phyloP scores from a whole-genome alignment of 1,284 basidiomycete genomes.

The Coniophora puteana region DNA sequence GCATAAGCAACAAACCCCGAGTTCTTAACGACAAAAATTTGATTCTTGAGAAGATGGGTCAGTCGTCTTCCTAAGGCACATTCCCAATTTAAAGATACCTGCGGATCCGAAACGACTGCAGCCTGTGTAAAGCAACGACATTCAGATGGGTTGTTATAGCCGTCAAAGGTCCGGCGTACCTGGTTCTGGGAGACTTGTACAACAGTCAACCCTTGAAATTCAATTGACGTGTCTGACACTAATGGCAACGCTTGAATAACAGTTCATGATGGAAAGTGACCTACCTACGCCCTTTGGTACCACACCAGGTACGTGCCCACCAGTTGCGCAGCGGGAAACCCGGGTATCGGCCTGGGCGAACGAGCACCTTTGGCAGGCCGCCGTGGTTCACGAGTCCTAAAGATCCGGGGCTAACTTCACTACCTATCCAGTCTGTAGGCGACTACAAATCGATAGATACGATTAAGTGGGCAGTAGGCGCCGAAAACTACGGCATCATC shows the following conservation, averaged over 20 bases:
- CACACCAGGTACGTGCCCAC: constrained; percentile 72
- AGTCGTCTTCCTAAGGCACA: not conserved
- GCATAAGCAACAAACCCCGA: constrained; percentile 74
- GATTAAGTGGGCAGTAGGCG: constrained; percentile 4
- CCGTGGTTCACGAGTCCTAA: constrained; percentile 75
- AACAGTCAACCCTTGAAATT: constrained; percentile 71
- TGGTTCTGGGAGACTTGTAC: constrained; percentile 81
- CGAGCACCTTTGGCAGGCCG: constrained; percentile 70
- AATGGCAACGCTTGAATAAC: constrained; percentile 5
- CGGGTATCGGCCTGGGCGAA: constrained; percentile 71
- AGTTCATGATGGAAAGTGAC: constrained; percentile 4
- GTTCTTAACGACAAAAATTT: constrained; percentile 76
- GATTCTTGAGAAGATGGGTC: constrained; percentile 39
- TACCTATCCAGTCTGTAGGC: constrained; percentile 67
- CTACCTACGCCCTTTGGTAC: constrained; percentile 60
- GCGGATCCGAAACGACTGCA: constrained; percentile 74
- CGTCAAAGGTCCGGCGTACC: constrained; percentile 15
- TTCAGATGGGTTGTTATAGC: not conserved
- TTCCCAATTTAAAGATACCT: constrained; percentile 24
- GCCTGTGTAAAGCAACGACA: constrained; percentile 36
- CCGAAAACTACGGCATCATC: no score
- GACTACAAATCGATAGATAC: no score
- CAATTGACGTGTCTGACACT: constrained; percentile 78
- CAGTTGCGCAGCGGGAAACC: constrained; percentile 72
- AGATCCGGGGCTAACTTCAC: constrained; percentile 61